Conservation (phyloP, 208 protist species). For the Crithidia acanthocephali region DNA sequence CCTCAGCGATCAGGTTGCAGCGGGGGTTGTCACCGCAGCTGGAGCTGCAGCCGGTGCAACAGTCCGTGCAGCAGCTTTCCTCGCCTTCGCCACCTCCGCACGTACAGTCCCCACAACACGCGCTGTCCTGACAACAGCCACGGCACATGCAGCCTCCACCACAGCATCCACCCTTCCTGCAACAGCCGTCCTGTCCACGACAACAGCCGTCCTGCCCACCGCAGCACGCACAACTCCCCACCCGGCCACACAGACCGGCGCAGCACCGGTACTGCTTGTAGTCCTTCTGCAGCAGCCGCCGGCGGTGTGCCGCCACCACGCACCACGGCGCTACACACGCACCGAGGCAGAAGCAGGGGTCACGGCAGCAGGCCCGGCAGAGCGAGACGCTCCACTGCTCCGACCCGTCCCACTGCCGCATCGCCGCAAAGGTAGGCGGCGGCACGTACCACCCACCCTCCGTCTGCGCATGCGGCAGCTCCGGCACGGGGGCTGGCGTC, state of each 20-base stretch:
- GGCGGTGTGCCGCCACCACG: conserved; percentile 56
- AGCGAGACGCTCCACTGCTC: conserved; percentile 47
- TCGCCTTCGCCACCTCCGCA: too few relatives aligned
- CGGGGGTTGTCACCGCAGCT: conserved; percentile 15
- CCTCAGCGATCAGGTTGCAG: conserved; percentile 56
- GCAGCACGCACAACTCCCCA: conserved; percentile 35
- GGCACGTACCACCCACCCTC: conserved; percentile 35
- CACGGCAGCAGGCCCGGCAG: conserved; percentile 31
- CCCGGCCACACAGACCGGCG: conserved; percentile 48
- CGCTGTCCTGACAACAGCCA: neutral
- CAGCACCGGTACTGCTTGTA: conserved; percentile 67
- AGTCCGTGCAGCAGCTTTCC: too few relatives aligned
- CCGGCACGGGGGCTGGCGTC: neutral
- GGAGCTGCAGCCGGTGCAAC: too few relatives aligned
- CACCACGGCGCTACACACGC: conserved; percentile 64
- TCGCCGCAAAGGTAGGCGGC: conserved; percentile 34
- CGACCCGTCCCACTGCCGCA: conserved; percentile 39
- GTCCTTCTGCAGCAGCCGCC: conserved; percentile 52
- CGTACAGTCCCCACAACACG: too few relatives aligned
- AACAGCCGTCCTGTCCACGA: neutral
- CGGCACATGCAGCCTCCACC: neutral
- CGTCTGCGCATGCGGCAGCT: neutral
- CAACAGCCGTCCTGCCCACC: neutral
- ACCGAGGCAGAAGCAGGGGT: conserved; percentile 46
- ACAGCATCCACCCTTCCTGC: neutral